Evolutionary conservation across 1,139 yeast species (phyloP).

Genomic region (Casaregolazyma suthepensis): DNA sequence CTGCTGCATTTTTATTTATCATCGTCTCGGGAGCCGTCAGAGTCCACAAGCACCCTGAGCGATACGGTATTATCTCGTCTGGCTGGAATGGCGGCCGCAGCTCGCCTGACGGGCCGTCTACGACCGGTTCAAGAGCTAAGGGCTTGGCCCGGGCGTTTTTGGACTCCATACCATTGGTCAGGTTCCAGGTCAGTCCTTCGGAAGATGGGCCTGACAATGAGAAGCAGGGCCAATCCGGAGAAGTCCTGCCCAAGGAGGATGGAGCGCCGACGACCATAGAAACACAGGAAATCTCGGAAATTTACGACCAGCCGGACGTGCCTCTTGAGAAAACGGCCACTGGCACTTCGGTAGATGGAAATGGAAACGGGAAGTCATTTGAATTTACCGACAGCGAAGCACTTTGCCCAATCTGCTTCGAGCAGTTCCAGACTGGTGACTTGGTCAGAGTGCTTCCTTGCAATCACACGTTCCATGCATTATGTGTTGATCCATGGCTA

Average conservation of each 20-base stretch:
- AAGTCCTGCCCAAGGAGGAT: not conserved
- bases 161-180: slow-evolving; percentile 34
- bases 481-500: slow-evolving; percentile 80
- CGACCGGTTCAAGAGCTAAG: slow-evolving; percentile 24
- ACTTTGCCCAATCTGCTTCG: slow-evolving; percentile 72
- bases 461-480: slow-evolving; percentile 76
- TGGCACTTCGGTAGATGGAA: not conserved
- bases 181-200: slow-evolving; percentile 19
- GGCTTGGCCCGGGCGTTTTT: slow-evolving; percentile 35
- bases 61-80: slow-evolving; percentile 27
- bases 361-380: slow-evolving; percentile 4
- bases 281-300: not conserved
- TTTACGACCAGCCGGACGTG: not conserved
- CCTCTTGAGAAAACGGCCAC: not conserved
- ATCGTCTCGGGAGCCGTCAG: slow-evolving; percentile 33
- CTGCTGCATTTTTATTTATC: slow-evolving; percentile 28
- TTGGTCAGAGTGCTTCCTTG: slow-evolving; percentile 67
- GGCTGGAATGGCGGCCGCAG: slow-evolving; percentile 17
- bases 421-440: slow-evolving; percentile 45
- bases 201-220: slow-evolving; percentile 4
- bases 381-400: slow-evolving; percentile 6
- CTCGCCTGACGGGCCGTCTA: slow-evolving; percentile 9
- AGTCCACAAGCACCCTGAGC: slow-evolving; percentile 33
- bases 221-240: not conserved
- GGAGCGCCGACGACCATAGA: not conserved